A percentile compares a stretch with the other conserved stretches of the same genome.
These are phyloP conservation scores for Chaetoceros tenuissimus DNA, from an alignment of 108 stramenopile genomes.

Conservation along the genomic window DNA sequence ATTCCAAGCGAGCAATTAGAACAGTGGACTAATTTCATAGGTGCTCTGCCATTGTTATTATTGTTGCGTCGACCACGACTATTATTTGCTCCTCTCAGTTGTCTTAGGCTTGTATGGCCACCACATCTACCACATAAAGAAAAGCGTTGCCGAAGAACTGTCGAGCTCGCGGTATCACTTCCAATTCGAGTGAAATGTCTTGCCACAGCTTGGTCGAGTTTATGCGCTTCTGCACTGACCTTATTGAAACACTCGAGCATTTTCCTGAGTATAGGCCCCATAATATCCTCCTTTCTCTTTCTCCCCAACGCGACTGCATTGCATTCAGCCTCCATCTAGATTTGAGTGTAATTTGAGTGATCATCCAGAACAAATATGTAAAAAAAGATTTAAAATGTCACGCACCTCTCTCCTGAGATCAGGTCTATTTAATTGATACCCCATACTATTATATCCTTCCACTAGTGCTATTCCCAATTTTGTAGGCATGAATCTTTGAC, in stretches of 20 bases:
- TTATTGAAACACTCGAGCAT: slow-evolving; percentile 67
- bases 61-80: slow-evolving; percentile 20
- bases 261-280: slow-evolving; percentile 61
- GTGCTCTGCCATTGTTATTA: slow-evolving; percentile 17
- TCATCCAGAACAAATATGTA: slow-evolving; percentile 1
- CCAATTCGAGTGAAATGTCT: slow-evolving; percentile 60
- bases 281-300: slow-evolving; percentile 68
- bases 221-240: slow-evolving; percentile 67
- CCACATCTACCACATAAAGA: slow-evolving; percentile 63
- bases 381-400: slow-evolving; percentile 1
- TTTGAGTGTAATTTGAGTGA: not conserved
- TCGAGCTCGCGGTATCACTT: slow-evolving; percentile 18
- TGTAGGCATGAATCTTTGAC: slow-evolving; percentile 73
- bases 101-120: slow-evolving; percentile 49
- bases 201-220: slow-evolving; percentile 76
- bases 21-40: slow-evolving; percentile 65
- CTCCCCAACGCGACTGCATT: slow-evolving; percentile 60
- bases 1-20: slow-evolving; percentile 46
- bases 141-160: slow-evolving; percentile 48
- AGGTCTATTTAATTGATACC: slow-evolving; percentile 91
- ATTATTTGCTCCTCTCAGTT: slow-evolving; percentile 14
- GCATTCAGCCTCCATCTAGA: slow-evolving; percentile 62
- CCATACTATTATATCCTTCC: slow-evolving; percentile 92
- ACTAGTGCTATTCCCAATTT: slow-evolving; percentile 84
- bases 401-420: slow-evolving; percentile 67